Evolutionary conservation across 176 grass and related monocot genomes (phyloP), one percentile per base, ranked within the genome.

Genomic region (Triticum turgidum): DNA sequence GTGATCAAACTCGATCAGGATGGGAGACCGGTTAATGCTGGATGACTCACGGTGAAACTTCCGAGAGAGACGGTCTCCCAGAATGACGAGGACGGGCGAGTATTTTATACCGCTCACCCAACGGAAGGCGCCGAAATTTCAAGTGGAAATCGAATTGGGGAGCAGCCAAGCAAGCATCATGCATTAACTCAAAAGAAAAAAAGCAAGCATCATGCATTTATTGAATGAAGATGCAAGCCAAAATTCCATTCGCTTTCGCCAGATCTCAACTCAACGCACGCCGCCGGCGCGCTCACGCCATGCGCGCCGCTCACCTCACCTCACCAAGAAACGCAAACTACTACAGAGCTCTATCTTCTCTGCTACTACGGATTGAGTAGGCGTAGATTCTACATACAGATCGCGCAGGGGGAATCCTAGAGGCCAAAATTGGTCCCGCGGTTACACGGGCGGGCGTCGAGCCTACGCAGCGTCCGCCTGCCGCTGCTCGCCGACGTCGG

Each of bases 351-450:
- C 25, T 24, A 65, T 7, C 61, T 21, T 24, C 21, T 38, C 81
- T 20, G 44, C 21, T 61, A 14, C 29, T 29, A 29, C 29, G 29
- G 29, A 15, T 61, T 21, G 47, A 49, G 45, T 47, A 41, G 39
- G 9, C 2, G 39, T 9, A 59, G 18, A 56, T 34, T 12, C 18
- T 9, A 71, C 5, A 11, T 18, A 59, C 18, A 81, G 11, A 59
- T 73, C 0, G 2, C 4, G 21, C 32, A 61, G 34, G 27, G 1
- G 9, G 67, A 56, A 56, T 51, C 27, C 12, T 84, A 22, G 39
- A 42, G 5, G 24, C 14, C 89, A 90, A 90, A 90, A 87, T 73
- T 87, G 89, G 52, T 25, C 73, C 69, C 38, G 64, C 73, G 45
- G 4, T 0, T 7, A 24, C 30, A 67, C n/a, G 81, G 11, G 54